Base-by-base conservation (phyloP, 352 stramenopile genomes). In the Phytophthora agathidicida region DNA sequence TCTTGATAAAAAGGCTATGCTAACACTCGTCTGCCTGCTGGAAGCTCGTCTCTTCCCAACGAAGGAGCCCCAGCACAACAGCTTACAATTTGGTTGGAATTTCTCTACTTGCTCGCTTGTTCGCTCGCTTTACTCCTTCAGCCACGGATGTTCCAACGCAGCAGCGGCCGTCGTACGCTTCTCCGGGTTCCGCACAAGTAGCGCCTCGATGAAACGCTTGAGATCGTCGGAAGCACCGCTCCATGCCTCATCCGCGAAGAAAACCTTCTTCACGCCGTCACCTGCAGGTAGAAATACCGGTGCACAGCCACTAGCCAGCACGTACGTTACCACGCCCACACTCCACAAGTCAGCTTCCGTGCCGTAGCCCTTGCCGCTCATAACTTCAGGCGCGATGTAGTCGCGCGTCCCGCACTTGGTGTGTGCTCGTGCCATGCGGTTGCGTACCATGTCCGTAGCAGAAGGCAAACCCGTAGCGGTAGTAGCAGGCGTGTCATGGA, bases 321-420 rank as follows among this genome's bases (percentile, higher is more conserved):
- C 86, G 50, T 93, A 98, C 20, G 93, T 89, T 26, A 98, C 94
- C 11, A 97, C 91, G 26, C 93, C 93, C 14, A 97, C 82, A 57
- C 88, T 97, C 91, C 91, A 98, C 60, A 98, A 89, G 58, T 98
- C 95, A 6, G 93, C 94, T 42, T 97, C 92, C 19, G 93, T 89
- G 69, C 96, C 93, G 61, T 98, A 98, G 22, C 87, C 88, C 53
- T 98, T 97, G 75, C 82, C 83, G 54, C 80, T 75, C 83, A 93
- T 93, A 42, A 94, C 83, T 51, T 94, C 85, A 1, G 85, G 85
- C 3, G 85, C 85, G 20, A 94, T 85, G 64, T 93, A 94, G 68
- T 93, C 83, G 14, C 83, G 82, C 43, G 83, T 93, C 24, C 85
- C 85, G 37, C 85, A 94, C 79, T 80, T 96, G 67, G 71, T 97